A percentile compares a stretch with the other conserved stretches of the same genome.
phyloP scores from a whole-genome alignment of 352 stramenopile species.

The Phytopythium chamaehyphon region DNA sequence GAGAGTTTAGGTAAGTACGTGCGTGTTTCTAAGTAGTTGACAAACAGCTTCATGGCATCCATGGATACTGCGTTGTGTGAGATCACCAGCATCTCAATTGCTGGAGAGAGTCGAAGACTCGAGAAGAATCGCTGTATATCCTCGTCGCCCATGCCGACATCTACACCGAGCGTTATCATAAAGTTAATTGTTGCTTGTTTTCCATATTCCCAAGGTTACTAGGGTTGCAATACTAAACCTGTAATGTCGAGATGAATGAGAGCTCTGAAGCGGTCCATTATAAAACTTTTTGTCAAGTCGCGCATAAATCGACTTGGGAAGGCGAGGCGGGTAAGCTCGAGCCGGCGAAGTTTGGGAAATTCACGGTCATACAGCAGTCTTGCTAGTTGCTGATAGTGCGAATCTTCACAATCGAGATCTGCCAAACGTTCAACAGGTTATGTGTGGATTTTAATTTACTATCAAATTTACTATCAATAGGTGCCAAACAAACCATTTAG shows the following conservation, averaged over 20 bases:
- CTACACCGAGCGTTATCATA: constrained; percentile 5
- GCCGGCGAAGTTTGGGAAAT: constrained; percentile 27
- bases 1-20: constrained; percentile 12
- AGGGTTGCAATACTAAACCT: constrained; percentile 15
- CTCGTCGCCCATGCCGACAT: constrained; percentile 43
- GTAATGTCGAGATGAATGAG: constrained; percentile 39
- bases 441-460: no score
- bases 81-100: constrained; percentile 25
- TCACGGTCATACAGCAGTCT: constrained; percentile 39
- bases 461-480: neutral
- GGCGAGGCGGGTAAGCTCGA: constrained; percentile 33
- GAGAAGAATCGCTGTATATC: constrained; percentile 53
- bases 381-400: constrained; percentile 40
- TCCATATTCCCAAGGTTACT: no score
- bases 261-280: constrained; percentile 30
- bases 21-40: constrained; percentile 15
- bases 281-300: constrained; percentile 49
- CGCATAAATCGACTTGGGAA: constrained; percentile 65
- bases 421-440: no score
- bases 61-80: constrained; percentile 44
- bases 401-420: constrained; percentile 39
- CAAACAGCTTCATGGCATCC: constrained; percentile 24
- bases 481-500: neutral
- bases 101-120: constrained; percentile 27
- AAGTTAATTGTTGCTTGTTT: no score